phyloP scores from a whole-genome alignment of 306 rosid genomes.

The Glycyrrhiza uralensis region DNA sequence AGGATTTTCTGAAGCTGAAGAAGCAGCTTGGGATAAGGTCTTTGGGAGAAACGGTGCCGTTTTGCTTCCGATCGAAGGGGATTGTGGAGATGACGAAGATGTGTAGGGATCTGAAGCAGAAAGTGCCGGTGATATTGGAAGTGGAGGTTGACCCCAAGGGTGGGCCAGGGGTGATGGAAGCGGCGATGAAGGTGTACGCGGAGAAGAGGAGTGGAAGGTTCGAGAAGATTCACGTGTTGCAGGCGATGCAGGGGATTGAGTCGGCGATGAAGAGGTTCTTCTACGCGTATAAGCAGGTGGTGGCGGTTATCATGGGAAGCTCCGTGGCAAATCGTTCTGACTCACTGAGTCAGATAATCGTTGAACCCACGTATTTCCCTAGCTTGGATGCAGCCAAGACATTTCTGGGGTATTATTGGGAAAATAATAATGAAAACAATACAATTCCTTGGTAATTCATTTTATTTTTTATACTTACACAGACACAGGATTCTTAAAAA shows the following conservation, averaged over 20 bases:
- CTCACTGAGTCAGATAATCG: conserved; percentile 62
- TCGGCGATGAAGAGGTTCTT: conserved; percentile 72
- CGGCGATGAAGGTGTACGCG: conserved; percentile 80
- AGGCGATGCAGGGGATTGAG: conserved; percentile 74
- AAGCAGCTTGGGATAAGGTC: conserved; percentile 41
- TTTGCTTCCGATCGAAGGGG: conserved; percentile 72
- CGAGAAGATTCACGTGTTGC: conserved; percentile 58
- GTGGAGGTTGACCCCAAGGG: conserved; percentile 92
- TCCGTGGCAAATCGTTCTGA: conserved; percentile 56
- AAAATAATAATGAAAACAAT: conserved; percentile 18
- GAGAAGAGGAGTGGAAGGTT: conserved; percentile 41
- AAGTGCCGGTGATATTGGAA: conserved; percentile 65
- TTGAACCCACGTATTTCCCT: conserved; percentile 84
- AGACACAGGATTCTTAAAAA: background rate
- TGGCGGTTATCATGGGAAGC: conserved; percentile 72
- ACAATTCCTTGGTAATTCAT: background rate
- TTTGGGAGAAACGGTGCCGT: conserved; percentile 47
- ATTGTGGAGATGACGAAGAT: conserved; percentile 58
- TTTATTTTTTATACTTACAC: background rate
- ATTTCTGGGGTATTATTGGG: conserved; percentile 57
- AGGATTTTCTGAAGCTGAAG: conserved; percentile 69
- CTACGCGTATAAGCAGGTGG: conserved; percentile 73
- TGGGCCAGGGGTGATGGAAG: conserved; percentile 89
- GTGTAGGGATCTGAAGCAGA: conserved; percentile 67
- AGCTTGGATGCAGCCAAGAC: conserved; percentile 95